These are phyloP conservation scores for Fusarium austroafricanum DNA, from an alignment of 2,329 filamentous ascomycete genomes.

Conservation along the genomic window DNA sequence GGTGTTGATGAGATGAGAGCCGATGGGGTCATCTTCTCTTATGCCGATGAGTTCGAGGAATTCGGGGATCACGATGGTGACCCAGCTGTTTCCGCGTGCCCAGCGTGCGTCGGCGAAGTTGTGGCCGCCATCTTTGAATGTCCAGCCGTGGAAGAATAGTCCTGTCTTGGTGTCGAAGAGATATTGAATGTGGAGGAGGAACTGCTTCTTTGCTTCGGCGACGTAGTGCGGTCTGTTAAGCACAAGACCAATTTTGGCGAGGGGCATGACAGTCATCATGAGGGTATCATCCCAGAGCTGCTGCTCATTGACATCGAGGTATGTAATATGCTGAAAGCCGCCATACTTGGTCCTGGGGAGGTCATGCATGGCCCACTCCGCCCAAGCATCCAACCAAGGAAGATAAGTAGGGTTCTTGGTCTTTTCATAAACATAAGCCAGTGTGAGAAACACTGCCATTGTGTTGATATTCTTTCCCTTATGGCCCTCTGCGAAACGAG, in stretches of 20 bases:
- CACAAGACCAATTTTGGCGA: constrained; percentile 82
- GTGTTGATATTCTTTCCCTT: constrained; percentile 91
- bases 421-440: constrained; percentile 82
- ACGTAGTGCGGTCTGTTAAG: constrained; percentile 78
- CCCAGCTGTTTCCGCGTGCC: constrained; percentile 75
- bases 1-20: constrained; percentile 68
- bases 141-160: constrained; percentile 86
- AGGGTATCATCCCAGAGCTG: constrained; percentile 88
- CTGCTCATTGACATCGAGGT: constrained; percentile 75
- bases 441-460: constrained; percentile 80
- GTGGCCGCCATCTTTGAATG: constrained; percentile 74
- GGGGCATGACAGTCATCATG: constrained; percentile 87
- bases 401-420: constrained; percentile 75
- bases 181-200: constrained; percentile 82
- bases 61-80: constrained; percentile 86
- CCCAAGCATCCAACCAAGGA: constrained; percentile 84
- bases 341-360: constrained; percentile 77
- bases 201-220: constrained; percentile 81
- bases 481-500: constrained; percentile 74
- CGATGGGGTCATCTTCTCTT: constrained; percentile 70
- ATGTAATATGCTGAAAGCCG: constrained; percentile 81
- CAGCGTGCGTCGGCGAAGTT: constrained; percentile 69
- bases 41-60: constrained; percentile 79
- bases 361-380: constrained; percentile 84
- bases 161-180: constrained; percentile 78